Evolutionary conservation across 495 filamentous ascomycete species (phyloP), one percentile per base, ranked within the genome.

Genomic region (Collariella sp.): DNA sequence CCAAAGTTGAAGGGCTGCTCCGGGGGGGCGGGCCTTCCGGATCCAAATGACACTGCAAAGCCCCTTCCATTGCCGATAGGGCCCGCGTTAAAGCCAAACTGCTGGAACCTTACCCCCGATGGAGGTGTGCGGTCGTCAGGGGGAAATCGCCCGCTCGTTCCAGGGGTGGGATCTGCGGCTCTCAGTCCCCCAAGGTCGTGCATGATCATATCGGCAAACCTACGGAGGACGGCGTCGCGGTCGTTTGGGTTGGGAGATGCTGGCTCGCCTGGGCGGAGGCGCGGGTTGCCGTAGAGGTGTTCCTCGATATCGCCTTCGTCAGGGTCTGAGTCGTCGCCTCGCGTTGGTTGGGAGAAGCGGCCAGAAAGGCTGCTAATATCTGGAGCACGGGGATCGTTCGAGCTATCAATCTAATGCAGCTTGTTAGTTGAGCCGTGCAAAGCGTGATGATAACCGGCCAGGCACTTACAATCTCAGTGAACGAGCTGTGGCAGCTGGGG

Each of bases 381-480:
- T n/a, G n/a, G n/a, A n/a, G n/a, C n/a, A 41, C 67, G 62, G 16
- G 70, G 71, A 46, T 80, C 76, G 38, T 66, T 68, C 1, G 64
- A 65, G 16, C 59, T 47, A 4, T 67, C 71, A 33, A 77, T 62
- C 72, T 76, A 34, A 22, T 1, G n/a, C 9, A 33, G 20, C 3
- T 12, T 15, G 59, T 71, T 54, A 68, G 71, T 38, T 22, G 29
- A 22, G 12, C 36, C 39, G 48, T 50, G n/a, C 16, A 38, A 16
- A 38, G 16, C 3, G 2, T 22, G 1, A 39, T 60, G 50, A 45
- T 48, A 16, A 50, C 10, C 38, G 26, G 23, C 5, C 15, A 16
- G 31, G 39, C 40, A 76, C 82, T 55, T 66, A 88, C 91, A 54
- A 96, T 91, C 71, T 98, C 89, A 7, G 80, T 86, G 64, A 87